Base-by-base conservation (phyloP, 345 rosid species). In the Populus simonii region DNA sequence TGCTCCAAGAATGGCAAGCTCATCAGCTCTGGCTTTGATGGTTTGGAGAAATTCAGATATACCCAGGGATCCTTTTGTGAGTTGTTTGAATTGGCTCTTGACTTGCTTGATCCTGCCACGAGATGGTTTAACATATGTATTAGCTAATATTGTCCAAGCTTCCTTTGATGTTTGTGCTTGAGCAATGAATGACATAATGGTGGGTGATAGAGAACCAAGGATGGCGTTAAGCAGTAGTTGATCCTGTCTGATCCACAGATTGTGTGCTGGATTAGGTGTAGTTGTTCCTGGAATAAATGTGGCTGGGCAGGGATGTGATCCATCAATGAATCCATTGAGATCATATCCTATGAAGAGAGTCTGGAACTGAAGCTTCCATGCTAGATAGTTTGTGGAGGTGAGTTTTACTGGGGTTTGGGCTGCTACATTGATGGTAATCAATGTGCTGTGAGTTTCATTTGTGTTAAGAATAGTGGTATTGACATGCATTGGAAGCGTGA, bases 91-190 rank as follows among this genome's bases (percentile, higher is more conserved):
- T 17, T 71, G 29, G 8, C 8, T 33, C 7, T 31, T 49, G 1
- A 71, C 18, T 8, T 51, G 29, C 11, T 71, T 71, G 27, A 71
- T 71, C 1, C 43, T 5, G 1, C 65, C 74, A 2, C 29, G 0
- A 3, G 43, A 71, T 0, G 74, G 65, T 18, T 70, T 47, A 13
- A 8, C 73, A 47, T 47, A 45, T 5, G 3, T 47, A n/a, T 13
- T 16, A 0, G 6, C 20, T 2, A 70, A 12, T 7, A 47, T 47
- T 2, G 1, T 2, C 47, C 73, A 25, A 1, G 39, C 23, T 45
- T 16, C 15, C 5, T 12, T 23, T 0, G 38, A 70, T 3, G n/a
- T 23, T 0, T 12, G 43, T 1, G n/a, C 36, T 0, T 3, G 2
- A 43, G 4, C 1, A 20, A 38, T 68, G 18, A 43, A 45, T 0